A percentile compares a stretch with the other conserved stretches of the same genome.
Conservation (phyloP, 2,329 filamentous ascomycete genomes). For the Pseudogymnoascus verrucosus region DNA sequence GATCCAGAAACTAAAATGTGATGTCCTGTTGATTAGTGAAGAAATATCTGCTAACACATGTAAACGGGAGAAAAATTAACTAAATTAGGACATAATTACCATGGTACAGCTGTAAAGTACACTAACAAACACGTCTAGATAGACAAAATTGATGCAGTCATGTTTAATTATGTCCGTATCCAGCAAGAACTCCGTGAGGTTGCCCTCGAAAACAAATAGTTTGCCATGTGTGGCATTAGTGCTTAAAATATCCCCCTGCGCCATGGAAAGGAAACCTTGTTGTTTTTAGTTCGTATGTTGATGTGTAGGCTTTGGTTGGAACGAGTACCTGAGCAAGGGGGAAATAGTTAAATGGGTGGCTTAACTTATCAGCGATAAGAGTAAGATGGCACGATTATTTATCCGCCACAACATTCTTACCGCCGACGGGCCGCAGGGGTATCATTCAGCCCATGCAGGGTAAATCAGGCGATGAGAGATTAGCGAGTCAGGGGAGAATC, state of each 20-base stretch:
- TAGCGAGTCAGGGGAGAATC: neutral
- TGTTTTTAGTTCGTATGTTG: neutral
- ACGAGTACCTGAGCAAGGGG: neutral
- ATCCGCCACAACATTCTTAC: neutral
- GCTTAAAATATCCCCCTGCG: neutral
- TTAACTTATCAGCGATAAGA: neutral
- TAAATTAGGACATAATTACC: no score
- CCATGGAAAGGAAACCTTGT: neutral
- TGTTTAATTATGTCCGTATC: neutral
- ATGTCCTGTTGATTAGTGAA: no score
- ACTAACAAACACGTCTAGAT: neutral
- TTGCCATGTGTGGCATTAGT: neutral
- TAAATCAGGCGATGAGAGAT: neutral
- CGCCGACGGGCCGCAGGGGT: neutral
- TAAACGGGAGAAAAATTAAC: no score
- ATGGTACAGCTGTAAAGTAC: no score
- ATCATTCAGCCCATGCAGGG: neutral
- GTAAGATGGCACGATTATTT: slow-evolving; percentile 1
- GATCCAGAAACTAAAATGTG: no score
- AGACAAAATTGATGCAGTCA: neutral
- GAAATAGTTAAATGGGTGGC: neutral
- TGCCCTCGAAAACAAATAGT: neutral
- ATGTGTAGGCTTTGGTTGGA: neutral
- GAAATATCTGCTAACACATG: no score
- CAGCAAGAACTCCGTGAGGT: neutral